Conservation (phyloP, 1,284 basidiomycete genomes). For the Meripilus lineatus region DNA sequence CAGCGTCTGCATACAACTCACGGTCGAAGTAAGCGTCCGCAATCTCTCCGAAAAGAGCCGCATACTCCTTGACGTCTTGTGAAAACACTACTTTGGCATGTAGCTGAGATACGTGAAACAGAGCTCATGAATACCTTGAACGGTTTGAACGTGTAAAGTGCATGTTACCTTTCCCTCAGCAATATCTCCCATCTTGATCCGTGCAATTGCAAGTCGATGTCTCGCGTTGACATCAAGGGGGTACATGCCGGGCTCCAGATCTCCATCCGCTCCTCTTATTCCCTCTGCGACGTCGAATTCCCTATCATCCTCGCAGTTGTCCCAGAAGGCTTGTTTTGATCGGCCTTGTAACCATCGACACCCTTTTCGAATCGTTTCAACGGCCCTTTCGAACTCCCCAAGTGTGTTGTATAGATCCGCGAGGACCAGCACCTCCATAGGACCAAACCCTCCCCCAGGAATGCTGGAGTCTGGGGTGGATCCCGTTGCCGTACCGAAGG, state of each 20-base stretch:
- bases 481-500: constrained; percentile 28
- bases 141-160: background rate
- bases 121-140: too few species aligned
- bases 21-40: constrained; percentile 81
- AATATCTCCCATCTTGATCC: constrained; percentile 77
- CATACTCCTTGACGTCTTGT: constrained; percentile 73
- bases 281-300: constrained; percentile 69
- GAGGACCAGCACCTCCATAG: constrained; percentile 71
- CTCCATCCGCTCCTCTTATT: constrained; percentile 26
- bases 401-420: constrained; percentile 80
- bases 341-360: constrained; percentile 89
- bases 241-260: constrained; percentile 50
- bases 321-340: constrained; percentile 74
- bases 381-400: constrained; percentile 64
- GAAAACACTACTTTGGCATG: constrained; percentile 72
- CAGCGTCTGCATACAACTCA: constrained; percentile 69
- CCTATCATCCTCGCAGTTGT: constrained; percentile 78
- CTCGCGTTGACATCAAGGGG: constrained; percentile 78
- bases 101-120: constrained; percentile 47
- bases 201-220: constrained; percentile 81
- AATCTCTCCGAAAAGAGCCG: constrained; percentile 76
- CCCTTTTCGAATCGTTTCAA: constrained; percentile 71
- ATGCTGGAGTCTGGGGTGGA: constrained; percentile 27
- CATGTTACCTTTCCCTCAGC: constrained; percentile 75
- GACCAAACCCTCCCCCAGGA: constrained; percentile 45